Conservation (phyloP, 345 rosid genomes). For the Iberis pinnata region DNA sequence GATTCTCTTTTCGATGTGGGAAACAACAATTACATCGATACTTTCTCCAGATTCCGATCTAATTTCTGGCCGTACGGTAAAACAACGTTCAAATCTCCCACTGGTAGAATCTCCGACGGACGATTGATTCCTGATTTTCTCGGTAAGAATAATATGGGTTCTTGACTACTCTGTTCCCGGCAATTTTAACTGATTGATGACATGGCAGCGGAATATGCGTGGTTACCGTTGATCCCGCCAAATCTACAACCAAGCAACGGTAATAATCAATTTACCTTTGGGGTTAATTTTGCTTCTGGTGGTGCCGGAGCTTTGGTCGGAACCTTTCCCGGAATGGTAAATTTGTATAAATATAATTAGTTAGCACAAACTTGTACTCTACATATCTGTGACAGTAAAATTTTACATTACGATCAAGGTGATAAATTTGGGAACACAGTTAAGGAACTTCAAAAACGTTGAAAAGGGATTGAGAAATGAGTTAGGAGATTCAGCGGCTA, state of each 20-base stretch:
- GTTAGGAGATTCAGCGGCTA: slow-evolving; percentile 42
- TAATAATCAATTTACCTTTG: slow-evolving; percentile 26
- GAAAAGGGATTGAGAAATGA: slow-evolving; percentile 33
- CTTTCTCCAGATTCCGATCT: slow-evolving; percentile 54
- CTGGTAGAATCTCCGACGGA: slow-evolving; percentile 74
- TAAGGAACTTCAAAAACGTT: slow-evolving; percentile 42
- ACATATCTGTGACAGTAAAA: too few species aligned
- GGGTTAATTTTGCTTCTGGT: slow-evolving; percentile 44
- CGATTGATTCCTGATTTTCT: slow-evolving; percentile 55
- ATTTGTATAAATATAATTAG: too few species aligned
- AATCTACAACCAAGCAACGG: slow-evolving; percentile 53
- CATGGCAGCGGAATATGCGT: too few species aligned
- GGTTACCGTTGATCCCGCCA: slow-evolving; percentile 58
- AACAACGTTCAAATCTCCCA: slow-evolving; percentile 55
- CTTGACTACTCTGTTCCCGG: too few species aligned
- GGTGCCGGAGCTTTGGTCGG: slow-evolving; percentile 46
- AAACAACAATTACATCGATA: slow-evolving; percentile 68
- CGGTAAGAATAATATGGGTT: slow-evolving; percentile 37
- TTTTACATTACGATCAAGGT: too few species aligned
- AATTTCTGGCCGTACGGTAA: slow-evolving; percentile 71
- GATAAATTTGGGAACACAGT: slow-evolving; percentile 32
- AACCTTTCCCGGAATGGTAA: slow-evolving; percentile 27
- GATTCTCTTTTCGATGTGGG: slow-evolving; percentile 70
- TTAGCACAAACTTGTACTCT: too few species aligned
- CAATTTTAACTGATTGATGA: slow-evolving; percentile 42